Evolutionary conservation across 2,329 filamentous ascomycete genomes (phyloP), one percentile per base, ranked within the genome.

Genomic region (Parastagonospora nodorum): DNA sequence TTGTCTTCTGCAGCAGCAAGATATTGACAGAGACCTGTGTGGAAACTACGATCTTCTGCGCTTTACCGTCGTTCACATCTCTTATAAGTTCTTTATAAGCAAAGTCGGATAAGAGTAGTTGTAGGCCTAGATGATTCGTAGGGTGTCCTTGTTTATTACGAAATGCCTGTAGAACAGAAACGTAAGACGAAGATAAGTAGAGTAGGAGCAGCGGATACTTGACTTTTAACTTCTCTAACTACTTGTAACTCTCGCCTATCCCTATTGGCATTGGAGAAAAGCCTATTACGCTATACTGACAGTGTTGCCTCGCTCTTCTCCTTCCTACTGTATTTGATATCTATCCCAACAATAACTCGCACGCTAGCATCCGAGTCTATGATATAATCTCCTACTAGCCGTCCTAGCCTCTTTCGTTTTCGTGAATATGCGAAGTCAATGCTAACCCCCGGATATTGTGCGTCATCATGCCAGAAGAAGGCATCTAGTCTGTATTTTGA

Each of bases 1-100:
- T 48, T 57, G 42, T 28, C 40, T 31, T 59, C 58, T 19, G 51
- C 56, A 14, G 37, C 46, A 49, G 27, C 32, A 46, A 63, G 51
- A 43, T 43, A 57, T 47, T 51, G 31, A 41, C 49, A 58, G 50
- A 40, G 15, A 9, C 15, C 35, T 38, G 8, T 5, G 35, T 9
- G 10, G 35, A 38, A n/a, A 38, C 15, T 38, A 8, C 19, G 19
- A 38, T 16, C 10, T 38, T 16, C 35, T 7, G 15, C 14, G 15
- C 8, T 16, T 38, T 16, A 19, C 35, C 19, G 19, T 38, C 5
- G 19, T 7, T 38, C 11, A 38, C 11, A 24, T 38, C 8, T 7
- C 8, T 38, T 2, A 16, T 38, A 38, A 38, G 36, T 15, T 38
- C 8, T 16, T 38, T 16, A 38, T 15, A 38, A 38, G 36, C 16